phyloP scores from a whole-genome alignment of 805 yeast genomes.

The Dipodascopsis uninucleata region DNA sequence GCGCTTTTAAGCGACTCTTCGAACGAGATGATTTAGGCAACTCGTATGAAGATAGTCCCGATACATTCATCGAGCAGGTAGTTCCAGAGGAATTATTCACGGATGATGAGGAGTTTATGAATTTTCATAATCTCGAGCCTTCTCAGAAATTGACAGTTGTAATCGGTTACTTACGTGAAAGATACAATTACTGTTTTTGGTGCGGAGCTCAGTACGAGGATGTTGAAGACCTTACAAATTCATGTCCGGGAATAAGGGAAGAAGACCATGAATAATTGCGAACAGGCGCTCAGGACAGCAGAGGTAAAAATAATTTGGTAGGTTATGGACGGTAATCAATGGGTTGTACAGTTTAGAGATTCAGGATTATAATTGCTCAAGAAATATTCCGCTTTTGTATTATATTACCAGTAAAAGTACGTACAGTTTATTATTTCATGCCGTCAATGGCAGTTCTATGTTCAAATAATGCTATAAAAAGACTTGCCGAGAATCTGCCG shows the following conservation, averaged over 20 bases:
- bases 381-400: background rate
- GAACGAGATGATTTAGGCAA: conserved; percentile 6
- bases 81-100: conserved; percentile 4
- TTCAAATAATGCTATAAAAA: no score
- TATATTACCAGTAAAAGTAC: background rate
- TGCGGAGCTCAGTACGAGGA: conserved; percentile 46
- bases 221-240: conserved; percentile 39
- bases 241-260: conserved; percentile 51
- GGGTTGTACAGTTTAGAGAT: background rate
- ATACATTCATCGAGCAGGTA: conserved; percentile 6
- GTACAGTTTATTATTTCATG: background rate
- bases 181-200: conserved; percentile 47
- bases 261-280: conserved; percentile 42
- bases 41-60: background rate
- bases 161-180: conserved; percentile 41
- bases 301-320: background rate
- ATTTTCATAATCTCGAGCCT: conserved; percentile 33
- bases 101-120: conserved; percentile 33
- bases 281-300: background rate
- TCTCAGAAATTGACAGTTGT: conserved; percentile 38
- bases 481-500: no score
- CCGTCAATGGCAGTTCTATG: background rate
- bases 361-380: background rate
- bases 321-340: background rate
- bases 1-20: conserved; percentile 5